These are phyloP conservation scores for Colletotrichum liriopes DNA, from an alignment of 2,329 filamentous ascomycete species.

Conservation along the genomic window DNA sequence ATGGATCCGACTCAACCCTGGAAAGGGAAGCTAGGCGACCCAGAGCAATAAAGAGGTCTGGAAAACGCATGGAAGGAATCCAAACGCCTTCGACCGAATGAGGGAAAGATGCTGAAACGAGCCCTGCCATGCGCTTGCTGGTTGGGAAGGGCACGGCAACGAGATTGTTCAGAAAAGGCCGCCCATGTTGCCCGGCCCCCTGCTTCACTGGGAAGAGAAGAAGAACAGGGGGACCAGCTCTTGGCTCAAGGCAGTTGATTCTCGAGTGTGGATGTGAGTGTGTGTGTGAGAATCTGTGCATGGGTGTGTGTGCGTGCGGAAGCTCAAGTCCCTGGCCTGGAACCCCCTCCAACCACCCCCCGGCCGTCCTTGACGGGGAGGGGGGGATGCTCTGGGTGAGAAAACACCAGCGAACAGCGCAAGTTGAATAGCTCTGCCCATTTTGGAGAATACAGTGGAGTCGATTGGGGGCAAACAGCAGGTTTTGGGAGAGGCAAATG, in stretches of 20 bases:
- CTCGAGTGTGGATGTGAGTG: neutral
- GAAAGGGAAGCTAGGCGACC: constrained; percentile 47
- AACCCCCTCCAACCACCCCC: constrained; percentile 13
- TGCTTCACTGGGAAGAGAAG: constrained; percentile 41
- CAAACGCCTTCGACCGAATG: constrained; percentile 55
- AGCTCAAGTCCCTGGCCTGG: constrained; percentile 33
- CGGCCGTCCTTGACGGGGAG: constrained; percentile 26
- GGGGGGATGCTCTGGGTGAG: constrained; percentile 26
- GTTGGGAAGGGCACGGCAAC: constrained; percentile 57
- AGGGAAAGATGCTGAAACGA: constrained; percentile 61
- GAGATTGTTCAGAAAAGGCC: constrained; percentile 50
- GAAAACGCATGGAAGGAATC: constrained; percentile 59
- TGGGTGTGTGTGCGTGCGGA: constrained; percentile 24
- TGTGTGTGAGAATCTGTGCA: constrained; percentile 16
- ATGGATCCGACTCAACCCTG: constrained; percentile 48
- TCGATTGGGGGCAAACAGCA: constrained; percentile 38
- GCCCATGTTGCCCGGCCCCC: constrained; percentile 32
- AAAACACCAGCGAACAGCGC: constrained; percentile 26
- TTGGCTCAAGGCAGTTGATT: constrained; percentile 43
- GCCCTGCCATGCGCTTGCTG: constrained; percentile 58
- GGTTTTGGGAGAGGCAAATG: constrained; percentile 38
- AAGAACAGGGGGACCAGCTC: constrained; percentile 41
- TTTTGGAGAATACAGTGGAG: constrained; percentile 36
- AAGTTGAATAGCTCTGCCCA: constrained; percentile 36
- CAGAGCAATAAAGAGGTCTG: constrained; percentile 50